These are phyloP conservation scores for maize (Zea mays) DNA, from an alignment of 176 grass and related monocot genomes.

Conservation along the genomic window Zm-B73-REFERENCE-NAM-5.0 NC_050100.1:170226001-170226500, in stretches of 20 bases:
- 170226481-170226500: slow-evolving; percentile 54
- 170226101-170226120: slow-evolving; percentile 42
- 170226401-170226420: slow-evolving; percentile 22
- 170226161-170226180: slow-evolving; percentile 28
- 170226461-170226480: slow-evolving; percentile 30
- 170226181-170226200: slow-evolving; percentile 38
- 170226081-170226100: slow-evolving; percentile 40
- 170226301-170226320: background rate
- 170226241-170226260: slow-evolving; percentile 37
- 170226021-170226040: background rate
- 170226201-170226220: background rate
- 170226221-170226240: slow-evolving; percentile 13
- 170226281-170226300: background rate
- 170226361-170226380: background rate
- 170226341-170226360: background rate
- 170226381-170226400: background rate
- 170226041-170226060: slow-evolving; percentile 23
- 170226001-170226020: background rate
- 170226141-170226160: slow-evolving; percentile 49
- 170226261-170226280: slow-evolving; percentile 20
- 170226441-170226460: slow-evolving; percentile 26
- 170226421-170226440: background rate
- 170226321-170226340: slow-evolving; percentile 19
- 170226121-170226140: slow-evolving; percentile 48
- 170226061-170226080: slow-evolving; percentile 23